These are phyloP conservation scores for Afroboletus lepidellus DNA, from an alignment of 1,284 basidiomycete species.

Conservation along the genomic window DNA sequence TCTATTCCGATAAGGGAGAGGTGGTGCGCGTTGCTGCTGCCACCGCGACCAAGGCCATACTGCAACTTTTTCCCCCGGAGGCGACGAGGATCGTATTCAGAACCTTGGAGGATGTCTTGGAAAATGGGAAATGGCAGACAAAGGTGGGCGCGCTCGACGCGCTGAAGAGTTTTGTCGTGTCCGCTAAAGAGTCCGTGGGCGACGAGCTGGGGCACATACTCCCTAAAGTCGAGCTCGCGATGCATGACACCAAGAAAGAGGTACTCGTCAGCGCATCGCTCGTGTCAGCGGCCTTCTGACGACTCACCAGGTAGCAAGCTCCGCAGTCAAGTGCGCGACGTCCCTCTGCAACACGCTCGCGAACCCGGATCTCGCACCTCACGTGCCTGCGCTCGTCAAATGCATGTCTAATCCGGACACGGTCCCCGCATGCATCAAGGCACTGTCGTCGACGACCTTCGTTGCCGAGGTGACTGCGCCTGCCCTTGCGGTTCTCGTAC, in stretches of 20 bases:
- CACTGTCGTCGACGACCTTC: conserved; percentile 91
- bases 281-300: conserved; percentile 6
- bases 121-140: conserved; percentile 90
- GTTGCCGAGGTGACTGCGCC: conserved; percentile 97
- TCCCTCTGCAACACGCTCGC: conserved; percentile 89
- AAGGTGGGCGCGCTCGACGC: conserved; percentile 95
- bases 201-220: conserved; percentile 81
- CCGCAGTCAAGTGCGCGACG: conserved; percentile 92
- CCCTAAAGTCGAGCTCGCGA: conserved; percentile 85
- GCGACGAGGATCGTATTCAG: conserved; percentile 76
- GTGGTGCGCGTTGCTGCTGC: conserved; percentile 85
- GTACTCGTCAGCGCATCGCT: conserved; percentile 41
- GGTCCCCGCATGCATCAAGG: conserved; percentile 94
- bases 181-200: conserved; percentile 81
- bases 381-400: conserved; percentile 89
- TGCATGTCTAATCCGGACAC: conserved; percentile 91
- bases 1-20: conserved; percentile 94
- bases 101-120: conserved; percentile 70
- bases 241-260: conserved; percentile 98
- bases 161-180: conserved; percentile 69
- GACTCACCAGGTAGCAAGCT: conserved; percentile 72
- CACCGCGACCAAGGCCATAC: conserved; percentile 80
- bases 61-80: conserved; percentile 85
- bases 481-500: conserved; percentile 94
- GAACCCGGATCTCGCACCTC: conserved; percentile 91